Evolutionary conservation across 352 stramenopile genomes (phyloP).

Genomic region (Globisporangium uncinulatum): DNA sequence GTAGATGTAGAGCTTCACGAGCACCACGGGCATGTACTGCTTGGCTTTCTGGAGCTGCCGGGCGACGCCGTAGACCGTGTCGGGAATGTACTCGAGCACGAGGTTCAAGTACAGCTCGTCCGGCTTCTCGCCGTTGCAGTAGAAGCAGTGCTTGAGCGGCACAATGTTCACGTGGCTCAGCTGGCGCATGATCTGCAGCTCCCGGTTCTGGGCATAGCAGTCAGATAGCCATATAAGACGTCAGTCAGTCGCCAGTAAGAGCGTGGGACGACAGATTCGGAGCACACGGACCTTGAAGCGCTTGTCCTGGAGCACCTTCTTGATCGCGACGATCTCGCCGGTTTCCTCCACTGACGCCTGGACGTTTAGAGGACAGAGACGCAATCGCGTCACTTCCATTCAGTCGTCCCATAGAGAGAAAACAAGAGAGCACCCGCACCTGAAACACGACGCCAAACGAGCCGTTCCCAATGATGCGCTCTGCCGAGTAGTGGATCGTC

Average conservation of each 20-base stretch:
- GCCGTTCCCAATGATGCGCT: slow-evolving; percentile 99
- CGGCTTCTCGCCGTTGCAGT: slow-evolving; percentile 93
- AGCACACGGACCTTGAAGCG: slow-evolving; percentile 91
- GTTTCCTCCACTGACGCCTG: slow-evolving; percentile 94
- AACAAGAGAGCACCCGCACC: slow-evolving; percentile 15
- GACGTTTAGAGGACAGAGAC: background rate
- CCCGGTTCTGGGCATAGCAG: slow-evolving; percentile 87
- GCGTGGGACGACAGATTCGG: no score
- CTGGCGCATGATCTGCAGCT: slow-evolving; percentile 99
- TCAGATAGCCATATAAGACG: background rate
- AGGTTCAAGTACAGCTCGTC: slow-evolving; percentile 99
- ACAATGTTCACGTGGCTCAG: slow-evolving; percentile 99
- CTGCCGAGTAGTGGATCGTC: slow-evolving; percentile 94
- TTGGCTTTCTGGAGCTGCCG: slow-evolving; percentile 96
- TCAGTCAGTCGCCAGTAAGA: no score
- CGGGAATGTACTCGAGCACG: slow-evolving; percentile 99
- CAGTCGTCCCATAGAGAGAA: background rate
- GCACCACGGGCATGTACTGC: slow-evolving; percentile 94
- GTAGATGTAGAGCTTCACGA: slow-evolving; percentile 99
- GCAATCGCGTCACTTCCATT: background rate
- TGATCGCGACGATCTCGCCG: slow-evolving; percentile 98
- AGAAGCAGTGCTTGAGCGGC: slow-evolving; percentile 99
- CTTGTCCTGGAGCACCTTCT: slow-evolving; percentile 99
- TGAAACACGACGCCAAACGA: slow-evolving; percentile 99
- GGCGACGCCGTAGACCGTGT: slow-evolving; percentile 98